A percentile compares a stretch with the other conserved stretches of the same genome.
Evolutionary conservation across 2,329 filamentous ascomycete genomes (phyloP).

Genomic region (Chrysosporium queenslandicum): DNA sequence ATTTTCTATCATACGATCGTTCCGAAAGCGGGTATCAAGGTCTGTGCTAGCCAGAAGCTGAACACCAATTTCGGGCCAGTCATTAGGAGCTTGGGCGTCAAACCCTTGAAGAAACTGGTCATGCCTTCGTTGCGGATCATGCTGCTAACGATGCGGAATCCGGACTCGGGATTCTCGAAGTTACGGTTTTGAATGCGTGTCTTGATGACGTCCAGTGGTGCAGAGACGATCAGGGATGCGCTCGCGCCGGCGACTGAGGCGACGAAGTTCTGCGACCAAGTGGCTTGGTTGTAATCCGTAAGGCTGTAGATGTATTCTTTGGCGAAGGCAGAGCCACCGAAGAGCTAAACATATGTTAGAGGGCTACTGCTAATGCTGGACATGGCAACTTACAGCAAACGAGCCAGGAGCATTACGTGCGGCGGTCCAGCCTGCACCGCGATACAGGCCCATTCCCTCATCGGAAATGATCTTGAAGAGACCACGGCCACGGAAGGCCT

Average conservation of each 20-base stretch:
- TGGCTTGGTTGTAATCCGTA: conserved; percentile 86
- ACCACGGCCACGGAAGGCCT: conserved; percentile 90
- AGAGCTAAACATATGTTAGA: conserved; percentile 52
- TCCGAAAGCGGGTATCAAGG: conserved; percentile 86
- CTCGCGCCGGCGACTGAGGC: conserved; percentile 92
- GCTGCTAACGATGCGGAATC: conserved; percentile 79
- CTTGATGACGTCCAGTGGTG: conserved; percentile 94
- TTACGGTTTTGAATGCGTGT: conserved; percentile 97
- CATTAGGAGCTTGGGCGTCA: conserved; percentile 97
- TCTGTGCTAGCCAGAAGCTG: conserved; percentile 99
- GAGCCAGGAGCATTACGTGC: conserved; percentile 94
- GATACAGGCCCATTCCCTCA: conserved; percentile 90
- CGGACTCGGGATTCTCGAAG: conserved; percentile 94
- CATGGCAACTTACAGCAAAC: conserved; percentile 62
- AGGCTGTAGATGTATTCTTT: conserved; percentile 93
- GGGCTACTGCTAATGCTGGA: conserved; percentile 16
- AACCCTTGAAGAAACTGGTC: conserved; percentile 89
- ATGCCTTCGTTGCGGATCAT: conserved; percentile 89
- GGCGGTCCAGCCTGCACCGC: conserved; percentile 95
- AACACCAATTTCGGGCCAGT: conserved; percentile 98
- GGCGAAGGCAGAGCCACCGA: conserved; percentile 91
- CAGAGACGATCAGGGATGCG: conserved; percentile 91
- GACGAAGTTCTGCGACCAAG: conserved; percentile 93
- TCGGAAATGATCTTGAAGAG: conserved; percentile 81
- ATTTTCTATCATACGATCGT: conserved; percentile 45